A percentile compares a stretch with the other conserved stretches of the same genome.
phyloP scores from a whole-genome alignment of 2,329 filamentous ascomycete genomes.

The Dothideomycetidae sp. region DNA sequence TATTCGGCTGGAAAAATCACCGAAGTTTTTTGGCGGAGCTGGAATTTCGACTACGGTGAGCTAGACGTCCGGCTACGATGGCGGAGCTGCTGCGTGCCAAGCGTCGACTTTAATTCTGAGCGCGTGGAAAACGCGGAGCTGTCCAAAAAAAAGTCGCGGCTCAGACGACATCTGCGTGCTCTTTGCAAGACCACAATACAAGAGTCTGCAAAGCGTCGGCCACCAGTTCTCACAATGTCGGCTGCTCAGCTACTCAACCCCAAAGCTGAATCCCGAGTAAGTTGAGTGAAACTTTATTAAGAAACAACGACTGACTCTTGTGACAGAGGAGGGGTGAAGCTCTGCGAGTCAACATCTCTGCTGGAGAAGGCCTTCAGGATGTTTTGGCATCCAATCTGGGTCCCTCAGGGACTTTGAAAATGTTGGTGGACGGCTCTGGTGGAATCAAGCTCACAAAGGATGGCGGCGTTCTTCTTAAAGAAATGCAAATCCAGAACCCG shows the following conservation, averaged over 20 bases:
- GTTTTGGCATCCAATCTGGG: constrained; percentile 94
- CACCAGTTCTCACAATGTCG: constrained; percentile 63
- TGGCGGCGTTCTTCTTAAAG: constrained; percentile 67
- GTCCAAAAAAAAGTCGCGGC: not conserved
- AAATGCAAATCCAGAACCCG: constrained; percentile 94
- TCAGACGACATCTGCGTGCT: too few species aligned
- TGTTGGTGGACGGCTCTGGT: constrained; percentile 56
- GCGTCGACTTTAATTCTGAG: constrained; percentile 3
- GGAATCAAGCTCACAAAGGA: constrained; percentile 98
- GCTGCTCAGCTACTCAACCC: constrained; percentile 96
- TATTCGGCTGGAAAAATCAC: not conserved
- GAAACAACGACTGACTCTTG: constrained; percentile 27
- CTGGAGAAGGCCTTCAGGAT: constrained; percentile 63
- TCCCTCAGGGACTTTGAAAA: constrained; percentile 88
- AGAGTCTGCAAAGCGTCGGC: too few species aligned
- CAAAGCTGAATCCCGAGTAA: constrained; percentile 91
- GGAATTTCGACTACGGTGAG: constrained; percentile 4
- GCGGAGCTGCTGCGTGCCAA: constrained; percentile 8
- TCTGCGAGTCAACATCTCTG: constrained; percentile 89
- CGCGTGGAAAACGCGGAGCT: constrained; percentile 5
- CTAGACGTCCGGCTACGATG: not conserved
- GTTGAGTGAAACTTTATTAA: constrained; percentile 23
- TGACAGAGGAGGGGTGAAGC: constrained; percentile 86
- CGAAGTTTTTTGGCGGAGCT: constrained; percentile 8
- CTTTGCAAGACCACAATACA: not conserved